Conservation (phyloP, 495 filamentous ascomycete genomes). For the Xylaria venustula region DNA sequence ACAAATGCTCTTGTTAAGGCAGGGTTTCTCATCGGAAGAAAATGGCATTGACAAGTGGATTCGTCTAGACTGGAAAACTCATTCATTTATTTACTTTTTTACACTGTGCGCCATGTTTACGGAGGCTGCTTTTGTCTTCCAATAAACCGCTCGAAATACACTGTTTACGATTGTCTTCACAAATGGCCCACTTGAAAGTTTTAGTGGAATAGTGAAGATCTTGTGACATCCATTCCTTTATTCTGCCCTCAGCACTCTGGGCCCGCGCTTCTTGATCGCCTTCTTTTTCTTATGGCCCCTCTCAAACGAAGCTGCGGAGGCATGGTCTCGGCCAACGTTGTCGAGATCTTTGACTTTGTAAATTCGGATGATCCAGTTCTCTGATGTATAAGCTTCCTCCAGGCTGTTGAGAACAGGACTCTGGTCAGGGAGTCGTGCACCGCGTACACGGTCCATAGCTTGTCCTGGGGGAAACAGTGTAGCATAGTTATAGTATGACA, state of each 20-base stretch:
- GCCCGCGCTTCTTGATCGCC: conserved; percentile 71
- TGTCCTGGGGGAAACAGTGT: conserved; percentile 88
- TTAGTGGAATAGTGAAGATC: background rate
- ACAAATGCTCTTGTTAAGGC: no score
- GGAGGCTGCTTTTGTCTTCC: conserved; percentile 8
- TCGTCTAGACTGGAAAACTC: no score
- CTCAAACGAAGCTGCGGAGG: conserved; percentile 81
- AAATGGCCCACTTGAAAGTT: background rate
- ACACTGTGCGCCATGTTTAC: conserved; percentile 4
- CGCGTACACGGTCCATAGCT: conserved; percentile 87
- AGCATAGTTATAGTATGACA: conserved; percentile 99
- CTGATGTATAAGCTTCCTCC: conserved; percentile 97
- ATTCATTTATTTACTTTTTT: conserved; percentile 12
- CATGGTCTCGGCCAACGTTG: conserved; percentile 90
- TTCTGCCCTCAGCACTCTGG: conserved; percentile 80
- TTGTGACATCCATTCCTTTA: conserved; percentile 37
- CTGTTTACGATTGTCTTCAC: background rate
- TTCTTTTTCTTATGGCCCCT: conserved; percentile 94
- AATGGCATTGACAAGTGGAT: no score
- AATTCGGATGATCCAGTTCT: conserved; percentile 99
- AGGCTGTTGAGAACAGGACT: conserved; percentile 84
- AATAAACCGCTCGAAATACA: conserved; percentile 7
- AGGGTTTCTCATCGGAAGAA: no score
- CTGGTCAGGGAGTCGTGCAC: conserved; percentile 74
- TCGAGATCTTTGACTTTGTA: conserved; percentile 99